A percentile compares a stretch with the other conserved stretches of the same genome.
Conservation (phyloP, 805 yeast species). For the Wickerhamomyces canadensis region DNA sequence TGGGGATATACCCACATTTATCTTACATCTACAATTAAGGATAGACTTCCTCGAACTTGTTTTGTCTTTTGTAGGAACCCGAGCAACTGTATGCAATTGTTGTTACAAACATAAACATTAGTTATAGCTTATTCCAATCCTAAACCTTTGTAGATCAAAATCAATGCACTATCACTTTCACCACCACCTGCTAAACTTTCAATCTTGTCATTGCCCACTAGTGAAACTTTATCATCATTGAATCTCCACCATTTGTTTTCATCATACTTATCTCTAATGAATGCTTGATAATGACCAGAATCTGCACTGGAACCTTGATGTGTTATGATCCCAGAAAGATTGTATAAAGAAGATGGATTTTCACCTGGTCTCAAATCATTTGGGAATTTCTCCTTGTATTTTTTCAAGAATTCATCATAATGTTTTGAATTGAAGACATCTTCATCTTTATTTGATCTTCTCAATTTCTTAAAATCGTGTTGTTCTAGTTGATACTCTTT, state of each 20-base stretch:
- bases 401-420: conserved; percentile 44
- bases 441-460: conserved; percentile 42
- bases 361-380: conserved; percentile 51
- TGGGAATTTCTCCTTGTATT: conserved; percentile 40
- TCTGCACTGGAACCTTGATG: conserved; percentile 96
- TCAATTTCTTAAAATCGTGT: conserved; percentile 64
- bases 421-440: conserved; percentile 42
- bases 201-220: conserved; percentile 74
- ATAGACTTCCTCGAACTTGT: too few relatives aligned
- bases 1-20: too few relatives aligned
- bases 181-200: conserved; percentile 95
- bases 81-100: too few relatives aligned
- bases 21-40: too few relatives aligned
- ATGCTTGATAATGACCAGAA: conserved; percentile 95
- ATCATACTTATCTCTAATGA: conserved; percentile 66
- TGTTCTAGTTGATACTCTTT: conserved; percentile 67
- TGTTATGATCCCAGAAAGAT: conserved; percentile 75
- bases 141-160: conserved; percentile 77
- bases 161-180: conserved; percentile 92
- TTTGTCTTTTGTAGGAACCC: too few relatives aligned
- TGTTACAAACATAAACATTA: background rate
- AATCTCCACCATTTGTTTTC: conserved; percentile 90
- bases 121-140: conserved; percentile 54
- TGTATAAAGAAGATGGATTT: conserved; percentile 85
- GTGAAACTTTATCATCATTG: conserved; percentile 84